Conservation (phyloP, 2,329 filamentous ascomycete species). For the Verticillium nubilum region DNA sequence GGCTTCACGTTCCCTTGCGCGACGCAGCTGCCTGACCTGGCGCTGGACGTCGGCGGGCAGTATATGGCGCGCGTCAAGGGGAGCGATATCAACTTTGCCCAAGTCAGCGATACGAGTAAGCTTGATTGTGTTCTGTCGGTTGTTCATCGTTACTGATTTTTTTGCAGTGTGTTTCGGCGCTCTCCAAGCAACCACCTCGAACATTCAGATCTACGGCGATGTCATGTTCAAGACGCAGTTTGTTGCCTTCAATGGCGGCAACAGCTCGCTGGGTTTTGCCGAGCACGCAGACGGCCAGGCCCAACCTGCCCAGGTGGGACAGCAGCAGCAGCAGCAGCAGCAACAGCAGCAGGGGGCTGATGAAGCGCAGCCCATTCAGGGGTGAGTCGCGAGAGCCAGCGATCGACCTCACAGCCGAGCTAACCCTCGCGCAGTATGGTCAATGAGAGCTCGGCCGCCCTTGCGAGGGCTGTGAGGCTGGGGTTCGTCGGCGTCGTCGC, state of each 20-base stretch:
- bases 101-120: constrained; percentile 45
- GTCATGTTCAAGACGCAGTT: constrained; percentile 59
- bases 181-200: constrained; percentile 52
- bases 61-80: constrained; percentile 54
- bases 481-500: neutral
- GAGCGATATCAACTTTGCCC: constrained; percentile 46
- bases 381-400: neutral
- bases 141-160: neutral
- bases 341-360: neutral
- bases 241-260: constrained; percentile 51
- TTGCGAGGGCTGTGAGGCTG: neutral
- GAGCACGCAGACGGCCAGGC: constrained; percentile 7
- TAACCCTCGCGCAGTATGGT: neutral
- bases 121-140: constrained; percentile 6
- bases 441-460: neutral
- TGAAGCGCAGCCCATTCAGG: neutral
- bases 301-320: neutral
- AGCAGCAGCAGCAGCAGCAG: neutral
- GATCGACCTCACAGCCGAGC: neutral
- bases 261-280: constrained; percentile 48
- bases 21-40: constrained; percentile 38
- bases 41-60: constrained; percentile 49
- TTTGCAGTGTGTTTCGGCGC: constrained; percentile 58
- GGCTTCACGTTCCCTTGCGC: constrained; percentile 44
- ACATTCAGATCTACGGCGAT: constrained; percentile 58